Evolutionary conservation across 2,329 filamentous ascomycete species (phyloP).

Genomic region (Bipolaris oryzae): DNA sequence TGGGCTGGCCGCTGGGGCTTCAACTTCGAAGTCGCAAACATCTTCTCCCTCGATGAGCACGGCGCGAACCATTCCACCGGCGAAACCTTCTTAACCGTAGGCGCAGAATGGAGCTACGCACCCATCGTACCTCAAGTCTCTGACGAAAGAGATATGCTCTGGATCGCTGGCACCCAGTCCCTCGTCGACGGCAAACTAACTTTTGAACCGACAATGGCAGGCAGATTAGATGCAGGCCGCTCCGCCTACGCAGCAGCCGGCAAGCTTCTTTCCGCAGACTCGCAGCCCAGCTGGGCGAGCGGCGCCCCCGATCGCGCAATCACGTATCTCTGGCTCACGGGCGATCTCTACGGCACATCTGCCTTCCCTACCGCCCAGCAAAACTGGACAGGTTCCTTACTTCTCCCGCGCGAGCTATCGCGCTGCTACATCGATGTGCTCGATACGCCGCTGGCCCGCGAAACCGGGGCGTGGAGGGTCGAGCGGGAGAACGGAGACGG

Average conservation of each 20-base stretch:
- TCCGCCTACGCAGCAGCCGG: constrained; percentile 55
- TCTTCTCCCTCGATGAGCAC: constrained; percentile 50
- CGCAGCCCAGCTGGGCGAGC: constrained; percentile 47
- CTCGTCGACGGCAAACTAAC: constrained; percentile 31
- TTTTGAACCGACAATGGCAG: constrained; percentile 52
- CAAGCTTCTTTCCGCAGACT: constrained; percentile 49
- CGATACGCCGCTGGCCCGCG: constrained; percentile 49
- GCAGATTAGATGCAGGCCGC: constrained; percentile 50
- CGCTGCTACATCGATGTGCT: constrained; percentile 52
- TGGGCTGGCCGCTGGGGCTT: constrained; percentile 42
- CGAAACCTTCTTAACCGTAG: constrained; percentile 51
- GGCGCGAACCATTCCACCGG: constrained; percentile 49
- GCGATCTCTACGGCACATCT: constrained; percentile 50
- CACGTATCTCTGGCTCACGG: constrained; percentile 53
- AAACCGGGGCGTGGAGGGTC: constrained; percentile 51
- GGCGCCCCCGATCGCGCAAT: constrained; percentile 53
- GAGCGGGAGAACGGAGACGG: constrained; percentile 34
- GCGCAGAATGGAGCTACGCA: constrained; percentile 53
- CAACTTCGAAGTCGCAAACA: constrained; percentile 56
- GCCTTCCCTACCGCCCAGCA: constrained; percentile 51
- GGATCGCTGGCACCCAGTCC: constrained; percentile 49
- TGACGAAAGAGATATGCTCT: constrained; percentile 51
- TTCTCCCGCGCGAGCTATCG: constrained; percentile 53
- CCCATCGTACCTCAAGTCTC: constrained; percentile 51
- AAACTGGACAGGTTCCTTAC: constrained; percentile 54